Evolutionary conservation across 768 basidiomycete species (phyloP).

Genomic region (Kwoniella shandongensis): DNA sequence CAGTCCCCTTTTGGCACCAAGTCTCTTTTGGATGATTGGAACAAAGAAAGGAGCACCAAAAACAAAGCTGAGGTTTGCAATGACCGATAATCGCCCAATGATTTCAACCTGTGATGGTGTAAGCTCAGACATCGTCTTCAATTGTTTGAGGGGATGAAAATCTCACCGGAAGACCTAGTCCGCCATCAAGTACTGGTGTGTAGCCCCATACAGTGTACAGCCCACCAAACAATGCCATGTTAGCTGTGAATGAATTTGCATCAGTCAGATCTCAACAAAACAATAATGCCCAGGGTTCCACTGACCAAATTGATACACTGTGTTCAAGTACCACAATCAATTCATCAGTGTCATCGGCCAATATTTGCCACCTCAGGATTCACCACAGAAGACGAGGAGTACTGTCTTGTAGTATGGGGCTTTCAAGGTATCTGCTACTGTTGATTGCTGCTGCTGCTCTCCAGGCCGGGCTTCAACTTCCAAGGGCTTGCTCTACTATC

Average conservation of each 20-base stretch:
- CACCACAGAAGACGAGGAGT: conserved; percentile 2
- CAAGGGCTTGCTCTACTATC: not conserved
- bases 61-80: conserved; percentile 19
- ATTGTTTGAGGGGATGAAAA: not conserved
- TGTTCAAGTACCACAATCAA: not conserved
- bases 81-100: conserved; percentile 2
- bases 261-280: not conserved
- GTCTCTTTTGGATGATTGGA: conserved; percentile 25
- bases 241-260: not conserved
- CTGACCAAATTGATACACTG: conserved; percentile 1
- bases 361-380: too few species aligned
- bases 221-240: conserved; percentile 9
- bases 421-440: conserved; percentile 1
- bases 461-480: too few species aligned
- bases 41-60: conserved; percentile 23
- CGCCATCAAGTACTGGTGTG: conserved; percentile 28
- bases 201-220: conserved; percentile 37
- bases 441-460: too few species aligned
- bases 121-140: not conserved
- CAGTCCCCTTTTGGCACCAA: conserved; percentile 17
- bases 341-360: not conserved
- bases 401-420: conserved; percentile 5
- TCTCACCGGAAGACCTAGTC: conserved; percentile 38
- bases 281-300: not conserved
- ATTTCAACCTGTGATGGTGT: not conserved